Base-by-base conservation (phyloP, 257 asterid species). In the Catharanthus roseus region DNA sequence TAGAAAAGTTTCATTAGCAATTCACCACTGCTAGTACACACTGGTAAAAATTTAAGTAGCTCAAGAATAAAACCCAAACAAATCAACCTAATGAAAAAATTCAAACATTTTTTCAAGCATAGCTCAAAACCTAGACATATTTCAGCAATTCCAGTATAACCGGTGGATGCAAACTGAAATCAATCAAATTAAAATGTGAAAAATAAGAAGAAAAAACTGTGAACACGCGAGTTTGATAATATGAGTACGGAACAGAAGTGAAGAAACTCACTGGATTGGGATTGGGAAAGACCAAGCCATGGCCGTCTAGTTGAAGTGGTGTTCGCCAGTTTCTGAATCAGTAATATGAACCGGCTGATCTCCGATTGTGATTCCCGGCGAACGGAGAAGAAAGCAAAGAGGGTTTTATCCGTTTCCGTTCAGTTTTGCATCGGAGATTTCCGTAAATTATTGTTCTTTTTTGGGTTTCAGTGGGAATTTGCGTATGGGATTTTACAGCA, bases 281-380 rank as follows among this genome's bases (percentile, higher is more conserved):
- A 2, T 28, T 71, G 65, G 56, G 29, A 34, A 29, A 44, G 57
- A 68, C 75, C 75, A 42, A 71, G 75, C 75, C 75, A 71, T 10
- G 75, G 75, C 50, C 75, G 69, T 56, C 75, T 60, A n/a, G 38
- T 29, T 61, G 75, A 31, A 34, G 2, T 45, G 61, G 34, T n/a
- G 18, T 58, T 60, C 60, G 69, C 69, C 75, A 71, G 75, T 29
- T 60, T 60, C 11, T 18, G 38, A 31, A 39, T 18, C 24, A 34
- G 31, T 11, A 16, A 11, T 13, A 10, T 1, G 54, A 26, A n/a
- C n/a, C 2, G 18, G 56, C 23, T 57, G 34, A 42, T 41, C 66
- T 18, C 42, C 56, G 11, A 34, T 19, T 21, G 36, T 56, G 42
- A 39, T 29, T 58, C 21, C 68, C 68, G 47, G 19, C 57, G 6